Base-by-base conservation (phyloP, 2,329 filamentous ascomycete genomes). In the Epichloe bromicola region DNA sequence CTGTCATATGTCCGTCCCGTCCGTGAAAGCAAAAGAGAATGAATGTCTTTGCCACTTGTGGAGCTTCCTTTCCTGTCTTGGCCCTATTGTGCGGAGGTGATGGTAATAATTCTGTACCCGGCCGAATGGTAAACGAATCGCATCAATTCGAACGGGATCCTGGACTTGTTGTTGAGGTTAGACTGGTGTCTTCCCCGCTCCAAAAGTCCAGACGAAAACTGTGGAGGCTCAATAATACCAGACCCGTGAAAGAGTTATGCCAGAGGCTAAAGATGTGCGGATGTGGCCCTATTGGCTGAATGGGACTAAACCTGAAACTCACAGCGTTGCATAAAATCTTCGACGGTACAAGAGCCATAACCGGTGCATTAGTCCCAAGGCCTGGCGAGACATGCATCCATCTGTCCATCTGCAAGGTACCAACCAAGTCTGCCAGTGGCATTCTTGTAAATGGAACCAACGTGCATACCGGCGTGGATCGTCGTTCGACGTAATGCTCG, bases 311-410 rank as follows among this genome's bases (percentile, higher is more conserved):
- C 61, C 61, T 67, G 65, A 67, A 67, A 67, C 65, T 42, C 20
- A 37, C 64, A 63, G 64, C 59, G 60, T 51, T 65, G 63, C 64
- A 67, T 60, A 65, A 65, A 63, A 55, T 20, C 5, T 46, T 48
- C 40, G 42, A 41, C 33, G 40, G 44, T n/a, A 3, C 30, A 30
- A 30, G 30, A 30, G 30, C 26, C 26, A 30, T 30, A 11, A 30
- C 26, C 10, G 26, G 26, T 30, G 26, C 30, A 30, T 30, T 30
- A 30, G 30, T 30, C 30, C 30, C 2, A 26, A 8, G 7, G 23
- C 10, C 30, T 11, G 30, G 30, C 30, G 10, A 30, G 30, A 30
- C 30, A 30, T 30, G 30, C 30, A 30, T 26, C 30, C 30, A 30
- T 30, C 8, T 30, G 8, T 11, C 30, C 30, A 30, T 30, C 8